Evolutionary conservation across 2,329 filamentous ascomycete species (phyloP), one percentile per base, ranked within the genome.

Genomic region (Colletotrichum theobromicola): DNA sequence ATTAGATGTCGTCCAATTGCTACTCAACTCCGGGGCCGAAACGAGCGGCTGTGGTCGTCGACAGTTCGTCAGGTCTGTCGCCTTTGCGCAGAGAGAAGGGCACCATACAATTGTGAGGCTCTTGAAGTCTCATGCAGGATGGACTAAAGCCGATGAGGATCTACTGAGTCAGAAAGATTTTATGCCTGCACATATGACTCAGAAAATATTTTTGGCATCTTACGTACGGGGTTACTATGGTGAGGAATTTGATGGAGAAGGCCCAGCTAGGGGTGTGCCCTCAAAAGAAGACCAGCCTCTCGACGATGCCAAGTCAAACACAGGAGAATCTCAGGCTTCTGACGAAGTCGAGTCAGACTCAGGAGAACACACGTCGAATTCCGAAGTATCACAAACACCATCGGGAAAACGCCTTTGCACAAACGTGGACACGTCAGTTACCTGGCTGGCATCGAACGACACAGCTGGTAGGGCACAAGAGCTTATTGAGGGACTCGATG

Each of bases 21-120:
- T 71, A 1, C 55, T 74, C 7, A 55, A 61, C 5, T 66, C 42
- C 0, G 67, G 72, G 0, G 42, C 16, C 12, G 10, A 61, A 12
- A 74, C 42, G 0, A 9, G 7, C 6, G 67, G 42, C 1, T 2
- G 4, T 3, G 30, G 26, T 2, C 62, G 55, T 1, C 61, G 28
- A 2, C 67, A 61, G 1, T 74, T 28, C 5, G 13, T 74, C 16
- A n/a, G 55, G 1, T 37, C 72, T n/a, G 53, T 74, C 5, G 37
- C 24, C 0, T 63, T 62, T 2, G 72, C 72, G 2, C 2, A 21
- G 4, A 9, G 1, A 16, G 3, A 46, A 1, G 30, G 67, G 2
- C 61, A 71, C 10, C 21, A 15, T 2, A 15, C 37, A 2, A 18
- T 67, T 5, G 42, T 4, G 3, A 30, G 2, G 3, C n/a, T 74